Conservation (phyloP, 176 grass and related monocot genomes). For the Ensete glaucum region DNA sequence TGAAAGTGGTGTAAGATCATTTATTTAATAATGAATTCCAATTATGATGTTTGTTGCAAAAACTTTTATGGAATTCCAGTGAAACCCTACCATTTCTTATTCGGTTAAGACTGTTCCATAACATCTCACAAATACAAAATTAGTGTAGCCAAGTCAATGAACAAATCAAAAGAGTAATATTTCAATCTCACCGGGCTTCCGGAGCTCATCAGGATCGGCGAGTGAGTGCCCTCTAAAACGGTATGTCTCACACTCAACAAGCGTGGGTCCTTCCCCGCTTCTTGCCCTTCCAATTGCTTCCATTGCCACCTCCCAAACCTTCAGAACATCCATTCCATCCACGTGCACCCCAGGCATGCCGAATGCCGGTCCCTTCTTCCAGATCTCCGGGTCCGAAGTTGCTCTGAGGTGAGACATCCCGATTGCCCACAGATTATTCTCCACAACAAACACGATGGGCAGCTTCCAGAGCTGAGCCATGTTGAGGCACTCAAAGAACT, state of each 20-base stretch:
- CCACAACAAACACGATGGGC: conserved; percentile 95
- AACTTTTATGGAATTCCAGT: background rate
- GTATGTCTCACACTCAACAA: conserved; percentile 87
- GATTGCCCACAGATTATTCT: conserved; percentile 93
- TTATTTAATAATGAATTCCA: background rate
- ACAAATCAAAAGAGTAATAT: background rate
- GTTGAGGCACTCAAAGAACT: conserved; percentile 98
- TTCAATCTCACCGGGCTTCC: conserved; percentile 51
- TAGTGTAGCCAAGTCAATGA: background rate
- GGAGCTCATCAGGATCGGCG: conserved; percentile 84
- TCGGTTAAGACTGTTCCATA: no score
- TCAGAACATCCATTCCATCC: conserved; percentile 94
- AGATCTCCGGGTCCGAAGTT: conserved; percentile 86
- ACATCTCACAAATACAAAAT: no score
- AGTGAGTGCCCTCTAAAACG: conserved; percentile 82
- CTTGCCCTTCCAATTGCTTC: conserved; percentile 87
- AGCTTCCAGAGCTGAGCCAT: conserved; percentile 99
- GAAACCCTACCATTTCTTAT: no score
- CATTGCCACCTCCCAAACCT: conserved; percentile 84
- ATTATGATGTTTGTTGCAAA: background rate
- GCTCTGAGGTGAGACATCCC: conserved; percentile 77
- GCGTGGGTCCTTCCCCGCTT: conserved; percentile 88
- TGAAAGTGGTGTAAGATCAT: no score
- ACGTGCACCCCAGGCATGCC: conserved; percentile 91
- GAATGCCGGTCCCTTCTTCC: conserved; percentile 83